Conservation (phyloP, 2,329 filamentous ascomycete genomes). For the Beauveria sp. region DNA sequence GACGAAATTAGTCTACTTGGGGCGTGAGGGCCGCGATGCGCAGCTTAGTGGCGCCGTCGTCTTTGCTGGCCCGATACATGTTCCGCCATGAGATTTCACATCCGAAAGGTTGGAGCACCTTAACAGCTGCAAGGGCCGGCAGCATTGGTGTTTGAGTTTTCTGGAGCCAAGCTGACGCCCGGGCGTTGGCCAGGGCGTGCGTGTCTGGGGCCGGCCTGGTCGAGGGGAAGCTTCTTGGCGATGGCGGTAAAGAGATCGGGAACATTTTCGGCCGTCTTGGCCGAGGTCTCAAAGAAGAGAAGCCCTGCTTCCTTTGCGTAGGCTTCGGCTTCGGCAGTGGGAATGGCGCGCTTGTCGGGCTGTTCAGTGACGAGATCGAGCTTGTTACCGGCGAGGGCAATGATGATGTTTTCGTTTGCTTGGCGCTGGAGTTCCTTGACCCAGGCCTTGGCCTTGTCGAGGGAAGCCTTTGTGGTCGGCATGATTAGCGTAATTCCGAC, state of each 20-base stretch:
- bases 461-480: constrained; percentile 58
- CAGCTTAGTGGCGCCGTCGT: background rate
- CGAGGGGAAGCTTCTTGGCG: constrained; percentile 92
- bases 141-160: constrained; percentile 50
- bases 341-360: constrained; percentile 90
- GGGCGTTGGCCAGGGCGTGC: constrained; percentile 58
- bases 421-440: constrained; percentile 98
- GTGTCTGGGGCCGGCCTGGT: constrained; percentile 89
- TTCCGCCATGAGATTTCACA: background rate
- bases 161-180: constrained; percentile 49
- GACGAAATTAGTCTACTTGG: constrained; percentile 7
- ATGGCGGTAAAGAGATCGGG: constrained; percentile 94
- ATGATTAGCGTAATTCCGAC: constrained; percentile 13
- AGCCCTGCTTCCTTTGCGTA: constrained; percentile 91
- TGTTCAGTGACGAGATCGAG: constrained; percentile 90
- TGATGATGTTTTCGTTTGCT: constrained; percentile 99
- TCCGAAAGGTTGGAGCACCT: background rate
- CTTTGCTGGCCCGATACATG: background rate
- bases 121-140: constrained; percentile 52
- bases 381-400: constrained; percentile 96
- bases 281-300: constrained; percentile 97
- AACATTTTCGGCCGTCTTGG: constrained; percentile 95
- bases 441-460: constrained; percentile 99
- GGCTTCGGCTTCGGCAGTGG: constrained; percentile 83
- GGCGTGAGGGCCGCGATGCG: background rate